Percentiles rank a stretch among this genome's conserved stretches.
These are phyloP conservation scores for Batrachochytrium dendrobatidis DNA, from an alignment of 371 early-diverging fungal species.

Conservation along the genomic window DNA sequence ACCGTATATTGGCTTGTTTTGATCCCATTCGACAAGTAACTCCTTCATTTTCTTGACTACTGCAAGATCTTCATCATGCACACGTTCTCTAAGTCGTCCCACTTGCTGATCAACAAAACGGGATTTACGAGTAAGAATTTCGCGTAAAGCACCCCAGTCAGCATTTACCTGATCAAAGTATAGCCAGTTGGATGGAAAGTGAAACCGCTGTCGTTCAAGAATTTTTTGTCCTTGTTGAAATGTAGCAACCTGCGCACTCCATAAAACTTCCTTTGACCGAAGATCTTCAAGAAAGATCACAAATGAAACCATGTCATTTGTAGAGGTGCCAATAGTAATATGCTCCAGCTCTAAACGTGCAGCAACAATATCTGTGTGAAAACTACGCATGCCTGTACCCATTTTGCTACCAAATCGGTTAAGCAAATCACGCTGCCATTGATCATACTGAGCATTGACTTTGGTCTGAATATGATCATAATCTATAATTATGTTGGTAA, in stretches of 20 bases:
- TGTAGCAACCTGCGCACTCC: conserved; percentile 67
- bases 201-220: conserved; percentile 88
- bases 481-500: conserved; percentile 84
- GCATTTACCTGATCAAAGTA: conserved; percentile 93
- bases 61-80: conserved; percentile 71
- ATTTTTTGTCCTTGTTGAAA: conserved; percentile 90
- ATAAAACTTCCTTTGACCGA: conserved; percentile 75
- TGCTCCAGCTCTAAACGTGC: conserved; percentile 84
- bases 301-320: conserved; percentile 86
- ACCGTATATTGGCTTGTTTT: conserved; percentile 90
- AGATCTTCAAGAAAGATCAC: conserved; percentile 95
- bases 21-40: conserved; percentile 87
- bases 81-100: conserved; percentile 48
- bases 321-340: conserved; percentile 70
- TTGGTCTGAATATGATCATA: conserved; percentile 97
- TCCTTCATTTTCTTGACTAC: conserved; percentile 82
- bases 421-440: conserved; percentile 94
- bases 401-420: conserved; percentile 83
- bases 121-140: conserved; percentile 86
- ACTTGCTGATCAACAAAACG: conserved; percentile 89
- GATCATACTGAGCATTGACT: conserved; percentile 95
- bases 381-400: conserved; percentile 75
- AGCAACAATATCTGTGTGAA: conserved; percentile 68
- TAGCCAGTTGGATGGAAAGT: conserved; percentile 91
- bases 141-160: conserved; percentile 95